phyloP scores from a whole-genome alignment of 805 yeast species.

The Cyberlindnera euphorbiae region DNA sequence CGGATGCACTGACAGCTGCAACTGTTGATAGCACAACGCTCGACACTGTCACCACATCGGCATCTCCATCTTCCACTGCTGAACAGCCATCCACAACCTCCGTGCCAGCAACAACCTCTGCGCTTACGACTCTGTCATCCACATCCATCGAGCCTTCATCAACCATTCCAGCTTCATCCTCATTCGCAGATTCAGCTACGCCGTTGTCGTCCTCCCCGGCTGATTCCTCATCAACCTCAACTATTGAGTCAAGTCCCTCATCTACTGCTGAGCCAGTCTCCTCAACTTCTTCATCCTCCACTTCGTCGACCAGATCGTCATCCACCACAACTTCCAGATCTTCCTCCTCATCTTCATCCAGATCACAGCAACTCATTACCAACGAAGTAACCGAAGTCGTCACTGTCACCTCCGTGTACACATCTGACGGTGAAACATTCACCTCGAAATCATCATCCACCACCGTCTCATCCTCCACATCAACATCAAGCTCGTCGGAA shows the following conservation, averaged over 20 bases:
- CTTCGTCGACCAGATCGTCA: conserved; percentile 7
- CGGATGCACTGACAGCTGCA: too few relatives aligned
- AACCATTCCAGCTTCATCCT: too few relatives aligned
- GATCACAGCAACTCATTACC: conserved; percentile 2
- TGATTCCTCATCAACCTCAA: background rate
- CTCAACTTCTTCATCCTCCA: conserved; percentile 5
- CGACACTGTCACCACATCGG: too few relatives aligned
- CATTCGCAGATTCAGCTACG: too few relatives aligned
- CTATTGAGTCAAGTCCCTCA: conserved; percentile 1
- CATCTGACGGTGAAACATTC: conserved; percentile 14
- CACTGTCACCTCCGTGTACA: conserved; percentile 13
- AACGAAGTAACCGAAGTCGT: conserved; percentile 14
- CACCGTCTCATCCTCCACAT: conserved; percentile 15
- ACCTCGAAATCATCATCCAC: conserved; percentile 17
- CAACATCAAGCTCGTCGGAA: conserved; percentile 4
- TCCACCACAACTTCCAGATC: conserved; percentile 13
- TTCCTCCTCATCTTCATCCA: conserved; percentile 7
- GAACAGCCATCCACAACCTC: too few relatives aligned
- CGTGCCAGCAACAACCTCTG: too few relatives aligned
- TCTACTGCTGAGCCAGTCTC: conserved; percentile 1
- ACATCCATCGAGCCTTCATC: too few relatives aligned
- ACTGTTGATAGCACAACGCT: too few relatives aligned
- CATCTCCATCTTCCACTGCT: too few relatives aligned
- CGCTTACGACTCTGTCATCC: too few relatives aligned
- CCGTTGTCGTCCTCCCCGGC: too few relatives aligned